Conservation (phyloP, 2,329 filamentous ascomycete species). For the Monilinia aucupariae region DNA sequence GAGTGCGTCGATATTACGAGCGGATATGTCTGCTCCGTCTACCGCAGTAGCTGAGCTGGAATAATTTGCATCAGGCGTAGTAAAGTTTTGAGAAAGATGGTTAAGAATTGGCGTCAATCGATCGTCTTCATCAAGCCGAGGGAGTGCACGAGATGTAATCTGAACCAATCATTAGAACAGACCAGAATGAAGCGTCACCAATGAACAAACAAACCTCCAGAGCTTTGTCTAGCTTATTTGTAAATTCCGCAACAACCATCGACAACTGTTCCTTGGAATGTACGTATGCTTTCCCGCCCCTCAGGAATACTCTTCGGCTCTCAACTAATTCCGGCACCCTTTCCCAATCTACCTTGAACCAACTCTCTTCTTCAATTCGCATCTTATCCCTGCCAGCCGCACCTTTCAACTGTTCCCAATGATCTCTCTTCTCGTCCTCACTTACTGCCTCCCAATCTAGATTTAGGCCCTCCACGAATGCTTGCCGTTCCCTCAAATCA, state of each 20-base stretch:
- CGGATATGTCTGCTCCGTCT: conserved; percentile 67
- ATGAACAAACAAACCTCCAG: conserved; percentile 65
- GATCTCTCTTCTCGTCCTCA: conserved; percentile 64
- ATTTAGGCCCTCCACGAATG: conserved; percentile 71
- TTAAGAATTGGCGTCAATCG: conserved; percentile 70
- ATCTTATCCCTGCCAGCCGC: conserved; percentile 35
- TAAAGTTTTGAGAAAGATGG: conserved; percentile 93
- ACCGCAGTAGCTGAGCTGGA: conserved; percentile 58
- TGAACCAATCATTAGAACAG: conserved; percentile 35
- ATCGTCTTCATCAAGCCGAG: conserved; percentile 92
- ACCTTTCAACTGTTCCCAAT: conserved; percentile 33
- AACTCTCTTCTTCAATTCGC: conserved; percentile 69
- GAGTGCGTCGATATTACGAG: conserved; percentile 72
- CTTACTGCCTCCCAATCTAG: conserved; percentile 80
- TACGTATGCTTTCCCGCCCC: conserved; percentile 82
- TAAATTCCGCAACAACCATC: conserved; percentile 86
- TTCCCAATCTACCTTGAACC: conserved; percentile 97
- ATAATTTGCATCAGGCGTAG: conserved; percentile 82
- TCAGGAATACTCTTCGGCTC: conserved; percentile 67
- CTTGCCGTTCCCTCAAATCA: conserved; percentile 63
- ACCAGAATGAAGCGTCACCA: background rate
- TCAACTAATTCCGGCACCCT: conserved; percentile 87
- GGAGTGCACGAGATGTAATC: conserved; percentile 85
- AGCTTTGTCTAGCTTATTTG: conserved; percentile 68
- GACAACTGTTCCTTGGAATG: conserved; percentile 80